These are phyloP conservation scores for Fusarium torulosum DNA, from an alignment of 2,329 filamentous ascomycete genomes.

Conservation along the genomic window DNA sequence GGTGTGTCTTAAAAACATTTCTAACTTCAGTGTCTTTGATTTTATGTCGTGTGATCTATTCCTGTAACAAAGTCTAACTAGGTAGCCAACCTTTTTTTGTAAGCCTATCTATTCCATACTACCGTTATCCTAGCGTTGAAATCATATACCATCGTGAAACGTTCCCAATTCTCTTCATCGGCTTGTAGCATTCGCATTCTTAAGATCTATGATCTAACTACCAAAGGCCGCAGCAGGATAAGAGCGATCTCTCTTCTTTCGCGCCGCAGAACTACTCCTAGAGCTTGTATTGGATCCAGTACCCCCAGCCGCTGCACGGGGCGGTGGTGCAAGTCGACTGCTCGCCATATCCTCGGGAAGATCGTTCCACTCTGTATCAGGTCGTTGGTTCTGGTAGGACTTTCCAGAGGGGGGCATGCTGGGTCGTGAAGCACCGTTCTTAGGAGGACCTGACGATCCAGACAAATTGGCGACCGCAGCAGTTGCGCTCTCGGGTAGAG, in stretches of 20 bases:
- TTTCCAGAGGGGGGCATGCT: conserved; percentile 51
- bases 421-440: conserved; percentile 38
- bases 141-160: conserved; percentile 31
- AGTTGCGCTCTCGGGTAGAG: conserved; percentile 47
- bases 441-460: conserved; percentile 43
- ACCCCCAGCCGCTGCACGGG: conserved; percentile 48
- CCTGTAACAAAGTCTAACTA: conserved; percentile 14
- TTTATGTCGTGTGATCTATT: conserved; percentile 7
- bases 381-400: conserved; percentile 70
- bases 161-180: conserved; percentile 1
- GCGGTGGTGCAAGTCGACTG: conserved; percentile 49
- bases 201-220: conserved; percentile 44
- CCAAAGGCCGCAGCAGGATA: conserved; percentile 74
- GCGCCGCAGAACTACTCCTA: conserved; percentile 65
- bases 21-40: too few relatives aligned
- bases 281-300: conserved; percentile 62
- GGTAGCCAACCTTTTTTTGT: background rate
- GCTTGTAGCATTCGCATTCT: background rate
- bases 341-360: conserved; percentile 70
- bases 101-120: conserved; percentile 8
- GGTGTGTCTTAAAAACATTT: conserved; percentile 3
- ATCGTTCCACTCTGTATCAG: conserved; percentile 75
- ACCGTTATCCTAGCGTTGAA: conserved; percentile 9
- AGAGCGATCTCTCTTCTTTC: conserved; percentile 70
- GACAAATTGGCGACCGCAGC: conserved; percentile 52